Conservation (phyloP, 495 filamentous ascomycete genomes). For the Saxophila tyrrhenica region DNA sequence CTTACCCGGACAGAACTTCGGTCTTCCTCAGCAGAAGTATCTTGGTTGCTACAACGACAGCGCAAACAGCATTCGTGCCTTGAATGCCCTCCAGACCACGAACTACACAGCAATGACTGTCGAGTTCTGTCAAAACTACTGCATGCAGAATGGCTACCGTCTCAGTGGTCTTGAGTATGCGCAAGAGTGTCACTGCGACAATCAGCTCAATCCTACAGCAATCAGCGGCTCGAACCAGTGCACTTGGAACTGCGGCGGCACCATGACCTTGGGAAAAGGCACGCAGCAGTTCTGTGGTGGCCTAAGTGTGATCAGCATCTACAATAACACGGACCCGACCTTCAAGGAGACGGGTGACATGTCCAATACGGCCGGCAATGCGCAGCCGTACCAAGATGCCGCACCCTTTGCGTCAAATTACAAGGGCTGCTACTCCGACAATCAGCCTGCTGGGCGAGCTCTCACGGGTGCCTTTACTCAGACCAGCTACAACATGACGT, state of each 20-base stretch:
- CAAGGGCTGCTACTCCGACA: constrained; percentile 19
- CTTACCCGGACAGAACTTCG: constrained; percentile 8
- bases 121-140: constrained; percentile 18
- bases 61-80: constrained; percentile 4
- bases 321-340: constrained; percentile 16
- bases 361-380: constrained; percentile 9
- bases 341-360: constrained; percentile 6
- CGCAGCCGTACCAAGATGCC: constrained; percentile 8
- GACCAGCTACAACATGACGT: constrained; percentile 11
- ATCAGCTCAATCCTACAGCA: constrained; percentile 17
- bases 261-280: constrained; percentile 2
- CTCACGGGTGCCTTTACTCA: neutral
- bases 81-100: constrained; percentile 3
- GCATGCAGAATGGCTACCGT: constrained; percentile 6
- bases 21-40: constrained; percentile 13
- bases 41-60: constrained; percentile 21
- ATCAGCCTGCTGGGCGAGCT: neutral
- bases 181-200: constrained; percentile 23
- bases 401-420: constrained; percentile 15
- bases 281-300: constrained; percentile 16
- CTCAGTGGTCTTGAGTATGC: constrained; percentile 17
- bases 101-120: constrained; percentile 18
- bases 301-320: constrained; percentile 12
- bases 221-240: constrained; percentile 1
- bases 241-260: constrained; percentile 18